These are phyloP conservation scores for Xylaria sp. DNA, from an alignment of 2,329 filamentous ascomycete species.

Conservation along the genomic window DNA sequence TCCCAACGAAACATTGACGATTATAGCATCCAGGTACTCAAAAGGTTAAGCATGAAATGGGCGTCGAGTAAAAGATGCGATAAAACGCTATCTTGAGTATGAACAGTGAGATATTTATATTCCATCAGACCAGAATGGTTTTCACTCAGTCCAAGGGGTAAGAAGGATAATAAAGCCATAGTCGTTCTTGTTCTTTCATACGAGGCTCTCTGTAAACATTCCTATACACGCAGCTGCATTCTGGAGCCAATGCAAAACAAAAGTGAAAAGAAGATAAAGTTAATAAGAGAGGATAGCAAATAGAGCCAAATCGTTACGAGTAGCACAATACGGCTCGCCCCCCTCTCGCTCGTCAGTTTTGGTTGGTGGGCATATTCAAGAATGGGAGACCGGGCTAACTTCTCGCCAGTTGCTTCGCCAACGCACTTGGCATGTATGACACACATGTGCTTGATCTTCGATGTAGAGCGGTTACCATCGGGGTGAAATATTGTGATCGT, in stretches of 20 bases:
- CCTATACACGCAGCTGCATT: no score
- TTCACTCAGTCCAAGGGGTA: not conserved
- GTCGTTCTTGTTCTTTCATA: no score
- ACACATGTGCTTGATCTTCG: not conserved
- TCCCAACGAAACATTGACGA: not conserved
- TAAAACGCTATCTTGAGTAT: not conserved
- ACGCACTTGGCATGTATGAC: conserved; percentile 19
- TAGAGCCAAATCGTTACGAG: not conserved
- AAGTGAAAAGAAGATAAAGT: not conserved
- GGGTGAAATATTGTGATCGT: not conserved
- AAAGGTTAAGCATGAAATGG: not conserved
- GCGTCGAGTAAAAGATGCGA: not conserved
- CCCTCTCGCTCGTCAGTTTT: not conserved
- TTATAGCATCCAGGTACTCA: not conserved
- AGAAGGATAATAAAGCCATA: not conserved
- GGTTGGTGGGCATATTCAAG: not conserved
- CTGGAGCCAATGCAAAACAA: no score
- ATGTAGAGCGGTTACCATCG: conserved; percentile 23
- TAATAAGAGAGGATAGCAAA: not conserved
- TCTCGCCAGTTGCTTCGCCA: not conserved
- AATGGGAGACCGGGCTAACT: not conserved
- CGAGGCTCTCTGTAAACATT: no score
- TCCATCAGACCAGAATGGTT: not conserved
- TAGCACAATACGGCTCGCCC: not conserved
- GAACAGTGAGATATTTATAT: not conserved